Evolutionary conservation across 371 early-diverging fungal species (phyloP).

Genomic region (Smittium culicis): DNA sequence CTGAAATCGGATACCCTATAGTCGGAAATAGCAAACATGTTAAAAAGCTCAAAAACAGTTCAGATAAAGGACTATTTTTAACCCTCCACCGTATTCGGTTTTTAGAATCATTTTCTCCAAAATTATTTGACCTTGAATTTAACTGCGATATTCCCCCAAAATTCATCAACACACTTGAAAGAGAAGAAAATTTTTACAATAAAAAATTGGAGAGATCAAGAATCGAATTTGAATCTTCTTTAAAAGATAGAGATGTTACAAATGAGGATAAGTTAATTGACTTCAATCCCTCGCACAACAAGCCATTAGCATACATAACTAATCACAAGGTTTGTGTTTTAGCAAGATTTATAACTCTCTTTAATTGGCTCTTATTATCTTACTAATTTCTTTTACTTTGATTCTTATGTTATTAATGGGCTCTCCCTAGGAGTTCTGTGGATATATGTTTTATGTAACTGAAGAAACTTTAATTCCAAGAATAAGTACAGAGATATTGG

Average conservation of each 20-base stretch:
- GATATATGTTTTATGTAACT: constrained; percentile 40
- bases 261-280: constrained; percentile 16
- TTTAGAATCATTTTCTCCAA: constrained; percentile 33
- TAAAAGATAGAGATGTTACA: constrained; percentile 19
- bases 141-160: constrained; percentile 23
- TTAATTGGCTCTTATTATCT: too few relatives aligned
- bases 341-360: too few relatives aligned
- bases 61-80: constrained; percentile 47
- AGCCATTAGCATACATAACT: constrained; percentile 22
- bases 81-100: constrained; percentile 36
- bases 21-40: constrained; percentile 47
- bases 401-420: constrained; percentile 49
- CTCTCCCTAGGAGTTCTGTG: constrained; percentile 41
- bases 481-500: constrained; percentile 49
- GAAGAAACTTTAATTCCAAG: constrained; percentile 57
- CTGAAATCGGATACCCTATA: constrained; percentile 34
- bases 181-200: constrained; percentile 44
- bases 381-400: too few relatives aligned
- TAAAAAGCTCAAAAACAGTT: constrained; percentile 37
- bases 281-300: constrained; percentile 6
- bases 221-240: constrained; percentile 29
- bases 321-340: background rate
- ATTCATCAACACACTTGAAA: constrained; percentile 19
- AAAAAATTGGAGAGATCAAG: constrained; percentile 17
- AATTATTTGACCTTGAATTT: constrained; percentile 37